Base-by-base conservation (phyloP, 768 basidiomycete genomes). In the Psilocybe sp. region DNA sequence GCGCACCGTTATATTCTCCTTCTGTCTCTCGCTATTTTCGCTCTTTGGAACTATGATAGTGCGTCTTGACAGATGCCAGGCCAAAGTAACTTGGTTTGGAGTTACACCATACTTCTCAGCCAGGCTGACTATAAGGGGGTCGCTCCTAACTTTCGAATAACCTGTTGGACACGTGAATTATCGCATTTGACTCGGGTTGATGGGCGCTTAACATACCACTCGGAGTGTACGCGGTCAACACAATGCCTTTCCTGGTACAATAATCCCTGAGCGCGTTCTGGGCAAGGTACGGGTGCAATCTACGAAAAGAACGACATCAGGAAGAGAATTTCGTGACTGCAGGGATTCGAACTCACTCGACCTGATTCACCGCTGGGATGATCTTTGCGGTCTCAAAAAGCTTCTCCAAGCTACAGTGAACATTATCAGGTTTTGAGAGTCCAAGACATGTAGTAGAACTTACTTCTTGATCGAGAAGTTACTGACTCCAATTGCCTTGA, bases 381-480 rank as follows among this genome's bases (percentile, higher is more conserved):
- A 77, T 55, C 47, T 73, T 74, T 0, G 75, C 71, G 1, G 69
- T 70, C 46, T 66, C 64, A n/a, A 71, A 57, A 8, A 78, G 65
- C 32, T 71, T 57, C 31, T 73, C 69, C 9, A 76, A 63, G 8
- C 73, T 75, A 43, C 20, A 15, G 16, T 31, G 9, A 19, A 13
- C 12, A 20, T n/a, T 15, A 28, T 35, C 37, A 15, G n/a, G 14
- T 19, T 2, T 8, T 28, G 8, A 8, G 38, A 38, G 1, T 28
- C 7, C 15, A 38, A 15, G 16, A 5, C 15, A 35, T 4, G 32
- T 4, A 12, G 11, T 1, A 18, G 18, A n/a, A 39, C 54, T 38
- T 47, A 80, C 78, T 70, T 81, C 56, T 81, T 79, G 49, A 80
- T 65, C 4, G 78, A 79, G 57, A 82, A 83, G 60, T 84, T 84